Evolutionary conservation across 108 stramenopile genomes (phyloP).

Genomic region (Cyclostephanos tholiformis): DNA sequence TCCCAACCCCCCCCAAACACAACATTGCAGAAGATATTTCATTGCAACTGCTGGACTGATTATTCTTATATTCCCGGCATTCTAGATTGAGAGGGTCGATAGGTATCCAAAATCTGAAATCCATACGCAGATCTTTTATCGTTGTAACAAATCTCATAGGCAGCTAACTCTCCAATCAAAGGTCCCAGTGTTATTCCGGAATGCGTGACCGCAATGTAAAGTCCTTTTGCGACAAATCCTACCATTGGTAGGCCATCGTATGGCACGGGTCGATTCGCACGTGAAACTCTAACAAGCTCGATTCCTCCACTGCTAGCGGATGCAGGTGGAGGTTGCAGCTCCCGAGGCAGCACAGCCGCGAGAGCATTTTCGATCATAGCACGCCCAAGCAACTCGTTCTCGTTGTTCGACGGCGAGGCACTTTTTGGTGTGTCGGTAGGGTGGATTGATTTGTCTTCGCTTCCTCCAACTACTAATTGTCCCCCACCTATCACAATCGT

Average conservation of each 20-base stretch:
- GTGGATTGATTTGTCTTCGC: neutral
- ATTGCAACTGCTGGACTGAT: neutral
- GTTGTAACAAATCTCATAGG: conserved; percentile 33
- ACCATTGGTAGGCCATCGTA: conserved; percentile 65
- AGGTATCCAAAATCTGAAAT: conserved; percentile 38
- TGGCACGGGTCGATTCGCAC: conserved; percentile 70
- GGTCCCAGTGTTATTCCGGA: conserved; percentile 70
- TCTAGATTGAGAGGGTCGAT: conserved; percentile 51
- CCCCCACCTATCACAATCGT: conserved; percentile 63
- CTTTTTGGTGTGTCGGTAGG: neutral
- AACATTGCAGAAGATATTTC: neutral
- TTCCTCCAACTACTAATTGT: conserved; percentile 59
- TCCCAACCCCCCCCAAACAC: neutral
- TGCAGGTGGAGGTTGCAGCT: conserved; percentile 17
- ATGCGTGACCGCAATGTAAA: conserved; percentile 62
- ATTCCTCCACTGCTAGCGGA: conserved; percentile 5
- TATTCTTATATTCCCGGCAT: neutral
- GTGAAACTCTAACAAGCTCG: conserved; percentile 15
- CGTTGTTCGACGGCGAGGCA: neutral
- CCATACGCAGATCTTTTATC: neutral
- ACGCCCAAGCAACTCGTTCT: conserved; percentile 18
- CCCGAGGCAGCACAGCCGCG: conserved; percentile 12
- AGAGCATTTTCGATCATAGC: conserved; percentile 31
- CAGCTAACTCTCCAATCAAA: conserved; percentile 56
- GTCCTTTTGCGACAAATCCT: conserved; percentile 50